Evolutionary conservation across 768 basidiomycete genomes (phyloP).

Genomic region (Gymnopilus junonius): DNA sequence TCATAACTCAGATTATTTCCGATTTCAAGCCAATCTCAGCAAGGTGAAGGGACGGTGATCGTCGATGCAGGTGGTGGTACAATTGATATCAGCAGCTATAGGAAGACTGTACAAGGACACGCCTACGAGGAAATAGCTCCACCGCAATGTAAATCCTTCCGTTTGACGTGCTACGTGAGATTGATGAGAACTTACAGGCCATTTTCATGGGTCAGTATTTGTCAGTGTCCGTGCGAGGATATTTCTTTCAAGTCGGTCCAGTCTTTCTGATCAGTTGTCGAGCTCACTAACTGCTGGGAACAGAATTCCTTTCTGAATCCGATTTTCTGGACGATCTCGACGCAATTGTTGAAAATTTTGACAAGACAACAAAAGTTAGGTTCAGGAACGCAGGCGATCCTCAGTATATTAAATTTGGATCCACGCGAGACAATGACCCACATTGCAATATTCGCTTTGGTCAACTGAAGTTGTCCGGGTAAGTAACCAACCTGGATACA

Average conservation of each 20-base stretch:
- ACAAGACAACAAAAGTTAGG: constrained; percentile 50
- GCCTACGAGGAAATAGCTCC: constrained; percentile 54
- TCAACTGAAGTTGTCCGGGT: constrained; percentile 47
- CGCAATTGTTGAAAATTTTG: constrained; percentile 47
- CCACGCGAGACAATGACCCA: constrained; percentile 44
- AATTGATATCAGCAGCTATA: constrained; percentile 60
- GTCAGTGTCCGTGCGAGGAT: constrained; percentile 48
- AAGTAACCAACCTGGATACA: too few relatives aligned
- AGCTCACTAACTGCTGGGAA: too few relatives aligned
- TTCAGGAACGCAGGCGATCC: constrained; percentile 44
- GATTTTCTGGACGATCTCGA: constrained; percentile 46
- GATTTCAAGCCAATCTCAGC: background rate
- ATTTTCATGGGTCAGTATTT: constrained; percentile 53
- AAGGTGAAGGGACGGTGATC: constrained; percentile 33
- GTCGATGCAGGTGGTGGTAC: constrained; percentile 69
- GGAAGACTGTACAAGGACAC: constrained; percentile 26
- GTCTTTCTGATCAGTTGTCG: too few relatives aligned
- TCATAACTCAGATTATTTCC: background rate
- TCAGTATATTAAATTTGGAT: constrained; percentile 55
- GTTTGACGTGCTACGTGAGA: background rate
- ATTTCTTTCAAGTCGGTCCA: too few relatives aligned
- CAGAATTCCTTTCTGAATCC: constrained; percentile 39
- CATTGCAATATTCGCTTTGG: constrained; percentile 47
- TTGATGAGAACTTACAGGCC: constrained; percentile 36
- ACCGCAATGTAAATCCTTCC: constrained; percentile 38